Conservation (phyloP, 148 eudicot species). For the Chenopodium suecicum region DNA sequence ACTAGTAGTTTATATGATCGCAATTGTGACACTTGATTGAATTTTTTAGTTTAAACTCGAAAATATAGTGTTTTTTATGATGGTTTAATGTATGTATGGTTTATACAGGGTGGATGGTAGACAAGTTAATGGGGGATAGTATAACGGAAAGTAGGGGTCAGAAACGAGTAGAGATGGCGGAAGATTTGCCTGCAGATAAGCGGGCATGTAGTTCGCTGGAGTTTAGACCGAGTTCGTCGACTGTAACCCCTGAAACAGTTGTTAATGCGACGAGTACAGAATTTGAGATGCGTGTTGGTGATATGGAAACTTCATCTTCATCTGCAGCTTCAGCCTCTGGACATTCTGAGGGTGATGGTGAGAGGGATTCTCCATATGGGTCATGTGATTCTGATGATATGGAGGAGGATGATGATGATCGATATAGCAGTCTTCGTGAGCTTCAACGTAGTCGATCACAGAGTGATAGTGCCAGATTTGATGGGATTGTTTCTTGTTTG, state of each 20-base stretch:
- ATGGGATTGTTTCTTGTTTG: conserved; percentile 50
- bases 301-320: conserved; percentile 77
- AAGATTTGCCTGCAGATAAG: conserved; percentile 80
- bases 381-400: conserved; percentile 80
- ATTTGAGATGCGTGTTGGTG: conserved; percentile 47
- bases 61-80: background rate
- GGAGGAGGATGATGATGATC: conserved; percentile 50
- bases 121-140: conserved; percentile 25
- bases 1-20: no score
- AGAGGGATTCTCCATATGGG: conserved; percentile 71
- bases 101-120: conserved; percentile 16
- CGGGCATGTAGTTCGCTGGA: conserved; percentile 78
- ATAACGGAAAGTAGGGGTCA: conserved; percentile 79
- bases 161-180: conserved; percentile 60
- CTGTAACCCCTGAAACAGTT: conserved; percentile 43
- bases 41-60: no score
- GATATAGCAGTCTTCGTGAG: conserved; percentile 43
- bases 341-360: conserved; percentile 73
- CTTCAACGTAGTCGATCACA: conserved; percentile 50
- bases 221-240: conserved; percentile 70
- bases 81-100: background rate
- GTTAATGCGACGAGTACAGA: conserved; percentile 30
- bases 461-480: conserved; percentile 54
- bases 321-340: conserved; percentile 62
- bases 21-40: no score